Evolutionary conservation across 2,329 filamentous ascomycete genomes (phyloP).

Genomic region (Venturia nashicola): DNA sequence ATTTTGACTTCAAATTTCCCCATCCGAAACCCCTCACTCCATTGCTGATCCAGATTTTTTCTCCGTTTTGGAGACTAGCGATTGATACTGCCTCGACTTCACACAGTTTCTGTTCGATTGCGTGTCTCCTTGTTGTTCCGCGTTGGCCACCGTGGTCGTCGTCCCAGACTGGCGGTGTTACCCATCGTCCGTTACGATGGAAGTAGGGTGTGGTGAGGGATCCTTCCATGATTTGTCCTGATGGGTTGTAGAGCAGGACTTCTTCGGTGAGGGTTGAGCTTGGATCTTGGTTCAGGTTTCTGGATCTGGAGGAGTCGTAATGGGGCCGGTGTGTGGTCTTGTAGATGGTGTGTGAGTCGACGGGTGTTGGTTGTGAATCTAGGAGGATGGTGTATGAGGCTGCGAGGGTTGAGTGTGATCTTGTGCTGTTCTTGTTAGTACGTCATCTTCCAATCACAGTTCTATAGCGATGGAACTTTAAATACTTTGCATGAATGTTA

Average conservation of each 20-base stretch:
- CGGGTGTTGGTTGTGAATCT: slow-evolving; percentile 38
- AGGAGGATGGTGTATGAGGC: slow-evolving; percentile 37
- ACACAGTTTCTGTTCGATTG: slow-evolving; percentile 56
- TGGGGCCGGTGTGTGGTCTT: slow-evolving; percentile 68
- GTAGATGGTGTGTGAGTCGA: slow-evolving; percentile 61
- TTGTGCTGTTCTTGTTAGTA: neutral
- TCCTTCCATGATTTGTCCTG: slow-evolving; percentile 68
- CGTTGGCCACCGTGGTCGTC: slow-evolving; percentile 60
- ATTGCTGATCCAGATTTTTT: slow-evolving; percentile 82
- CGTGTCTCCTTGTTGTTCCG: slow-evolving; percentile 74
- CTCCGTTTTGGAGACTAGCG: slow-evolving; percentile 54
- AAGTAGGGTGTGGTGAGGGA: slow-evolving; percentile 76
- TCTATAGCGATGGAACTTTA: no score
- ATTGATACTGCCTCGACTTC: slow-evolving; percentile 47
- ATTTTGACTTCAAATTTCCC: neutral
- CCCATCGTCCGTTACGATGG: slow-evolving; percentile 59
- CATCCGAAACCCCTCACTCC: slow-evolving; percentile 62
- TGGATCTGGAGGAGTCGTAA: slow-evolving; percentile 58
- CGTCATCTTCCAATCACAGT: neutral
- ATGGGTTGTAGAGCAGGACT: slow-evolving; percentile 59
- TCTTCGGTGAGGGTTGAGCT: slow-evolving; percentile 40
- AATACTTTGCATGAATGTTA: no score
- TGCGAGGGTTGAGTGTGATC: slow-evolving; percentile 12
- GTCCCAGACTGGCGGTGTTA: slow-evolving; percentile 53
- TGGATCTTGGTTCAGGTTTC: slow-evolving; percentile 41